These are phyloP conservation scores for Bacidia gigantensis DNA, from an alignment of 495 filamentous ascomycete genomes.

Conservation along the genomic window DNA sequence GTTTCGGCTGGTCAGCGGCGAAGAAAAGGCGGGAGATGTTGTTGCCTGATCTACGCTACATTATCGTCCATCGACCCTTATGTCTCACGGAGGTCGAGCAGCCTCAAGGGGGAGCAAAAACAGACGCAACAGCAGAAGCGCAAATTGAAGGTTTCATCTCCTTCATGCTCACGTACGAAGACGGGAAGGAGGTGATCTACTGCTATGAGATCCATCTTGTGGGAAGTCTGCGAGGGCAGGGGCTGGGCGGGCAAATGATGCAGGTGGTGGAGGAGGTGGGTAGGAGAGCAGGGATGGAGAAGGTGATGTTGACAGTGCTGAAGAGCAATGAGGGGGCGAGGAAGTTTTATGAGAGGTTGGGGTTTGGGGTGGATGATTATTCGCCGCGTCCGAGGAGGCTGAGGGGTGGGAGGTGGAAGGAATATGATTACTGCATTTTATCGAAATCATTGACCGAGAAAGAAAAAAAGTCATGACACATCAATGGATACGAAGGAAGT, in stretches of 20 bases:
- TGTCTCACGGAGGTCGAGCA: no score
- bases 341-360: constrained; percentile 52
- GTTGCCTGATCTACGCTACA: constrained; percentile 52
- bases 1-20: constrained; percentile 51
- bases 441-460: constrained; percentile 38
- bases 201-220: constrained; percentile 79
- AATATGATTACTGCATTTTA: constrained; percentile 57
- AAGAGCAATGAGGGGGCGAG: constrained; percentile 45
- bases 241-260: constrained; percentile 32
- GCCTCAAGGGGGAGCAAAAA: background rate
- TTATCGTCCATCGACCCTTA: constrained; percentile 30
- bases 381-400: constrained; percentile 49
- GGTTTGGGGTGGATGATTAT: constrained; percentile 53
- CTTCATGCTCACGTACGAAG: constrained; percentile 74
- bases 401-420: constrained; percentile 48
- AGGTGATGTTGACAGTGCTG: constrained; percentile 81
- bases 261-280: constrained; percentile 30
- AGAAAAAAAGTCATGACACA: background rate
- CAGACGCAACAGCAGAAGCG: background rate
- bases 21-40: constrained; percentile 67
- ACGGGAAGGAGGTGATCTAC: constrained; percentile 59
- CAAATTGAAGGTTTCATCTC: constrained; percentile 50
- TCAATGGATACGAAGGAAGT: no score
- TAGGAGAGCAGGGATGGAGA: constrained; percentile 37
- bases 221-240: constrained; percentile 34